These are phyloP conservation scores for Punica granatum DNA, from an alignment of 345 rosid species.

Conservation along the genomic window DNA sequence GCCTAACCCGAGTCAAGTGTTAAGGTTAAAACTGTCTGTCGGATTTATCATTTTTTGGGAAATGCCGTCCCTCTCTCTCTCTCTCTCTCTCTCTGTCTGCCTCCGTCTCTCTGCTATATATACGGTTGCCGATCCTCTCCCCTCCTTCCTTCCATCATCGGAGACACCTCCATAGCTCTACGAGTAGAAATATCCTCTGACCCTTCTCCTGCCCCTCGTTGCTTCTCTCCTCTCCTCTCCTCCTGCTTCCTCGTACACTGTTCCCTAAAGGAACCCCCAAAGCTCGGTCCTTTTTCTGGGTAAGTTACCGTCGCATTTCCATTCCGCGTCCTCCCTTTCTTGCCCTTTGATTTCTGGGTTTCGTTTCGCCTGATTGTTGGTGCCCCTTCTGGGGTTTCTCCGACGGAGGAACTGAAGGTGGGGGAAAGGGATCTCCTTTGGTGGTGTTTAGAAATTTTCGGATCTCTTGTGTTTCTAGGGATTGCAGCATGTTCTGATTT, in stretches of 20 bases:
- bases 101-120: neutral
- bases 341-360: neutral
- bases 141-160: neutral
- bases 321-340: neutral
- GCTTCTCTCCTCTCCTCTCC: neutral
- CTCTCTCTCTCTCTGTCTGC: too few species aligned
- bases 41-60: neutral
- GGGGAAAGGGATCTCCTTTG: neutral
- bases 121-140: neutral
- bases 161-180: neutral
- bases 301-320: slow-evolving; percentile 2
- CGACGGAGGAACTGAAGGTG: neutral
- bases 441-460: neutral
- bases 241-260: neutral
- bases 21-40: neutral
- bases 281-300: neutral
- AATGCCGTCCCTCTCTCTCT: neutral
- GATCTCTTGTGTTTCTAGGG: neutral
- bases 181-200: too few species aligned
- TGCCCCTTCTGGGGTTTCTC: neutral
- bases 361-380: neutral
- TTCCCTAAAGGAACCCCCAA: too few species aligned
- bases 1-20: neutral
- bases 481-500: neutral
- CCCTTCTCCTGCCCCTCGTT: neutral